Evolutionary conservation across 169 alveolate genomes (phyloP), one percentile per base, ranked within the genome.

Genomic region (Babesia caballi): DNA sequence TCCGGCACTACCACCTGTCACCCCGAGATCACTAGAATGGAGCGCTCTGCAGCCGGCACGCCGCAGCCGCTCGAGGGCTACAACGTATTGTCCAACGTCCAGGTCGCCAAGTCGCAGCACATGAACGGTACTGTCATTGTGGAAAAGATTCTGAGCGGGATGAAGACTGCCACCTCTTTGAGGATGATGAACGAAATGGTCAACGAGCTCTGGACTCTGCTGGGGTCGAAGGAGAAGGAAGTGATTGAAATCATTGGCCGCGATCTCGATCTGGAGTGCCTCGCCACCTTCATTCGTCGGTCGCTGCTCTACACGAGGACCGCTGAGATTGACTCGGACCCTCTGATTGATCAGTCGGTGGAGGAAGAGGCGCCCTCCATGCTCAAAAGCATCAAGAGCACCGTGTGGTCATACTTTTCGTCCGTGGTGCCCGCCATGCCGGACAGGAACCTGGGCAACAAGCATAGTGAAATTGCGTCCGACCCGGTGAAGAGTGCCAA

Each of bases 131-230:
- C n/a, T 2, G 17, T 38, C 7, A 23, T 78, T 21, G 25, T 57
- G 12, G 40, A 14, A 14, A 58, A 61, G 36, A 69, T 78, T 6
- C 35, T 78, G 40, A 30, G 47, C 7, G 23, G 40, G 30, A 27
- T 78, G 44, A 15, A 38, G 41, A 47, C 32, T 5, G 40, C 49
- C 25, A 23, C 30, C 11, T 42, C 50, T 41, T 59, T 78, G 57
- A 19, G 23, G n/a, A 35, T 38, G 6, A n/a, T 60, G 21, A 42
- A 58, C 38, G 75, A 69, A 12, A 69, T 78, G 11, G 30, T 78
- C 2, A 54, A 54, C 17, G 87, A 78, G 77, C 19, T 67, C 8
- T 68, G 82, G 87, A 14, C 60, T 0, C 52, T 78, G 35, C 25
- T 78, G 72, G 83, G 66, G 6, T 27, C 77, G 9, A 54, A 68